Base-by-base conservation (phyloP, 2,329 filamentous ascomycete genomes). In the Botrytis fabae region DNA sequence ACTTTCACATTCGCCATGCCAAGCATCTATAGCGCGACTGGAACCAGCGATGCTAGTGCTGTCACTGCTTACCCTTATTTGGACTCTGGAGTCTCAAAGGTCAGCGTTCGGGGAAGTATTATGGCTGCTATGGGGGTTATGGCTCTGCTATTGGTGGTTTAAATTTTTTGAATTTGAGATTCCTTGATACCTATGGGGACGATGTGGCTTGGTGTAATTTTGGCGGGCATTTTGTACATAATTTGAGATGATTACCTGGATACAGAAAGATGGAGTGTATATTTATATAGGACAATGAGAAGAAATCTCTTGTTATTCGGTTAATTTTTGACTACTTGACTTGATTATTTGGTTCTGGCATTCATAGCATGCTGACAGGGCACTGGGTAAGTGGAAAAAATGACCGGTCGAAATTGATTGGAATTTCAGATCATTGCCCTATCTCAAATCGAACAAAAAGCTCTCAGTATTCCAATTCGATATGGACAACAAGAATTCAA, bases 1-100 rank as follows among this genome's bases (percentile, higher is more conserved):
- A 72, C 54, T 20, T 72, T 69, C n/a, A 72, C 54, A 44, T 72
- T 69, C 38, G 63, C 70, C 8, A n/a, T 69, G 25, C 70, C 70
- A 4, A 60, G 51, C 40, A 54, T 32, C 28, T 72, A 72, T 35
- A 72, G 42, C 28, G 51, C 70, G 1, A 59, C 70, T 4, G 63
- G 70, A 12, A 72, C 63, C 6, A 57, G 63, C 16, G 51, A 69
- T 61, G 18, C 63, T 16, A 68, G 51, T 25, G 40, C 51, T 7
- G 63, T 61, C 38, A 72, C 70, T 18, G 63, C 54, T 25, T 72
- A 69, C n/a, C 54, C 70, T 1, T 48, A n/a, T 22, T 14, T 46
- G 4, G 62, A 54, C 28, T 68, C 61, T 22, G 63, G 63, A 22
- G 64, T 69, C 10, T 32, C n/a, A 3, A 69, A 32, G 6, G 63